Evolutionary conservation across 768 basidiomycete species (phyloP), one percentile per base, ranked within the genome.

Genomic region (Boletus rufocinnamomeus): DNA sequence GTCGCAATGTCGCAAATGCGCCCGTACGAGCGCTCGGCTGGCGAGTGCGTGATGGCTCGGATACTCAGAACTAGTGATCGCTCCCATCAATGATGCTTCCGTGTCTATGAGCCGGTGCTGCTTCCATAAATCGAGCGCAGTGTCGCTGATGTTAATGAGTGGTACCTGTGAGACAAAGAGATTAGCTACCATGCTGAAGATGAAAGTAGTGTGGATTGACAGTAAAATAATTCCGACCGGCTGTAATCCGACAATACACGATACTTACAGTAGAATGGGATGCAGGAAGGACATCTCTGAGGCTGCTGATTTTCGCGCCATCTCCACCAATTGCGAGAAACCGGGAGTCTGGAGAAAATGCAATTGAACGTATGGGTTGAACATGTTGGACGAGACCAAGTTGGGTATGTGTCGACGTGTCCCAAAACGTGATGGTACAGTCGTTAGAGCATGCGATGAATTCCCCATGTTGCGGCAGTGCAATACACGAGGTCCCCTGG

Each of bases 1-100:
- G n/a, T n/a, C n/a, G n/a, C 58, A 60, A 3, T 43, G n/a, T n/a
- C 17, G 2, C 17, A 63, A 35, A 6, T 41, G 63, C 13, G 58
- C n/a, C 2, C 44, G 21, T 2, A 63, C n/a, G 25, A 64, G 48
- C 0, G 61, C 52, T 46, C 55, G 27, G 21, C 37, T 43, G 6
- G 61, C 58, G 11, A 64, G 32, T 3, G 19, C 43, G 34, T 54
- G 30, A 35, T 50, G 47, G 19, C 14, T 25, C 9, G 16, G 1
- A 10, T 41, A 4, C n/a, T 0, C 11, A 11, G 40, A 41, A 0
- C 2, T 3, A 14, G 1, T 19, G 5, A 54, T 37, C n/a, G 34
- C n/a, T 21, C 30, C 19, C 0, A 45, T 52, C 48, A 63, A 25
- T 2, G 37, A 40, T 4, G 19, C 30, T 6, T 62, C 44, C 1